Evolutionary conservation across 2,329 filamentous ascomycete genomes (phyloP).

Genomic region (Aspergillus fructus): DNA sequence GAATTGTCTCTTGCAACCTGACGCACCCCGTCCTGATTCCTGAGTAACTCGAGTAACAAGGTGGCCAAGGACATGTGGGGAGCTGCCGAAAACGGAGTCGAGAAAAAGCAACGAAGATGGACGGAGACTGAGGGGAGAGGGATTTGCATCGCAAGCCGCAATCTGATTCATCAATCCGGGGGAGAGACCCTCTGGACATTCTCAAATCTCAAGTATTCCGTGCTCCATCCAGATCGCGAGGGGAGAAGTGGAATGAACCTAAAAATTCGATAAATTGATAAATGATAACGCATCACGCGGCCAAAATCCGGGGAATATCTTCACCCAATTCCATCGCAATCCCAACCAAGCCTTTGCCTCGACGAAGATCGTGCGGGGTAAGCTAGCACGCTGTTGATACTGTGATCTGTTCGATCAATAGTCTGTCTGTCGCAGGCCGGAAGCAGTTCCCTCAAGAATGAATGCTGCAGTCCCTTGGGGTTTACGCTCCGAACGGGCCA

Average conservation of each 20-base stretch:
- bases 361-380: slow-evolving; percentile 14
- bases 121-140: not conserved
- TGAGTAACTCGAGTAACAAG: not conserved
- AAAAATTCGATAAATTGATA: slow-evolving; percentile 1
- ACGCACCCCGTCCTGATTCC: not conserved
- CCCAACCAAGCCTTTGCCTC: slow-evolving; percentile 5
- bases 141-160: not conserved
- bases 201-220: not conserved
- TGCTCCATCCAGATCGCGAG: too few species aligned
- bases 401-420: slow-evolving; percentile 2
- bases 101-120: not conserved
- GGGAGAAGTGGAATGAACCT: not conserved
- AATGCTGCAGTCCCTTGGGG: not conserved
- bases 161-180: too few species aligned
- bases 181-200: not conserved
- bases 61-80: not conserved
- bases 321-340: not conserved
- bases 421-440: not conserved
- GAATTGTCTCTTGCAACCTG: not conserved
- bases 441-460: not conserved
- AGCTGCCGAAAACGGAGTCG: slow-evolving; percentile 1
- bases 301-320: slow-evolving; percentile 7
- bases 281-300: not conserved
- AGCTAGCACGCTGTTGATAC: not conserved
- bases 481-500: not conserved